Conservation (phyloP, 305 asterid genomes). For the Fraxinus ornus region DNA sequence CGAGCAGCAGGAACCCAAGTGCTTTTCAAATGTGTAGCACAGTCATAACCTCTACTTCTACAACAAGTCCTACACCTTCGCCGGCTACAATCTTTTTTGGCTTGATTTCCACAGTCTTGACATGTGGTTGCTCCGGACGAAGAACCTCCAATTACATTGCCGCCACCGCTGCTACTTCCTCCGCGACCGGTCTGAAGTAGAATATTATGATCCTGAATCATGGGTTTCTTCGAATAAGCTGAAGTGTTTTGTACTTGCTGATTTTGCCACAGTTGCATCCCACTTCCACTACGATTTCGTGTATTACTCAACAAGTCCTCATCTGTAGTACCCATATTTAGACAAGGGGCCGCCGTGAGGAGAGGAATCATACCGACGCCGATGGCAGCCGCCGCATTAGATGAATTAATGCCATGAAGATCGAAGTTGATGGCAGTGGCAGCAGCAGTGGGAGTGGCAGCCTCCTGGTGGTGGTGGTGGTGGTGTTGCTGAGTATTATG, state of each 20-base stretch:
- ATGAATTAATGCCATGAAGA: slow-evolving; percentile 32
- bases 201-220: slow-evolving; percentile 30
- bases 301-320: slow-evolving; percentile 21
- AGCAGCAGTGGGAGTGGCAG: not conserved
- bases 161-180: not conserved
- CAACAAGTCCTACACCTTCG: slow-evolving; percentile 70
- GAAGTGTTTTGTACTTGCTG: not conserved
- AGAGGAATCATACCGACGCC: slow-evolving; percentile 49
- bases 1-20: slow-evolving; percentile 86
- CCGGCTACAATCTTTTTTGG: slow-evolving; percentile 61
- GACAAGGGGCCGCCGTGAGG: slow-evolving; percentile 42
- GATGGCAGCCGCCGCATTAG: slow-evolving; percentile 27
- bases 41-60: slow-evolving; percentile 61
- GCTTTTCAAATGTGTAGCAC: slow-evolving; percentile 66
- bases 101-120: slow-evolving; percentile 76
- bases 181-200: slow-evolving; percentile 28
- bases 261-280: not conserved
- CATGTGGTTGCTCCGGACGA: slow-evolving; percentile 42
- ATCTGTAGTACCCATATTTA: slow-evolving; percentile 17
- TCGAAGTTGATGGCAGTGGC: slow-evolving; percentile 48
- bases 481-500: slow-evolving; percentile 29
- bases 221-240: slow-evolving; percentile 27
- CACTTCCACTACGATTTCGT: not conserved
- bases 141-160: slow-evolving; percentile 19
- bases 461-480: not conserved